Evolutionary conservation across 2,329 filamentous ascomycete species (phyloP), one percentile per base, ranked within the genome.

Genomic region (Magnaporthiopsis rhizophila): DNA sequence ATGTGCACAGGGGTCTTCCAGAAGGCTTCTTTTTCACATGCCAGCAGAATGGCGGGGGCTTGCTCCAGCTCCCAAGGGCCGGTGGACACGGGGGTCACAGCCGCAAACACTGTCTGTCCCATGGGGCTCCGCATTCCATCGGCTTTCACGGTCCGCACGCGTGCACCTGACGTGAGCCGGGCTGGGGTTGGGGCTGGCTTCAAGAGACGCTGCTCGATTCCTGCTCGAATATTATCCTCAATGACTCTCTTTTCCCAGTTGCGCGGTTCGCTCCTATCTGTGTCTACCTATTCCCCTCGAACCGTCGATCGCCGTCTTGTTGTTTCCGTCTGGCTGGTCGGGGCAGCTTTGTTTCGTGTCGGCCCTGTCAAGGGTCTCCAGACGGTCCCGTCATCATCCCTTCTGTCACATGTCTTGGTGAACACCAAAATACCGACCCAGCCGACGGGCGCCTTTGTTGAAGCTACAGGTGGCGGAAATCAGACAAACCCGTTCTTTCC

Each of bases 111-210:
- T 21, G 30, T 11, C 32, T 11, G 32, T 28, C 26, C 57, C 57
- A 60, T 60, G 58, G 24, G 58, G 45, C 45, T 53, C 45, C 58
- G 58, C 58, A 34, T 60, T 60, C 58, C 58, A 38, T 36, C 58
- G 58, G 58, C 58, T 60, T 24, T 60, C n/a, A 59, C 24, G 11
- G 30, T 36, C 30, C 32, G 26, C 45, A 53, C 45, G 45, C 45
- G 18, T 11, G 21, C 45, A 24, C 45, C 45, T 53, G 45, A 53
- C 45, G 45, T 53, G n/a, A 11, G 45, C 45, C 9, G 45, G 45
- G 6, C 18, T 53, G 45, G 30, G 30, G 34, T 11, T 36, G 34
- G 34, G 12, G 34, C 34, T 18, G 11, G 38, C 38, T 18, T 45
- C 38, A 45, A 45, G 38, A 45, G 15, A 3, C 38, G 38, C 15